Evolutionary conservation across 208 protist genomes (phyloP), one percentile per base, ranked within the genome.

Genomic region (Acanthamoeba triangularis): DNA sequence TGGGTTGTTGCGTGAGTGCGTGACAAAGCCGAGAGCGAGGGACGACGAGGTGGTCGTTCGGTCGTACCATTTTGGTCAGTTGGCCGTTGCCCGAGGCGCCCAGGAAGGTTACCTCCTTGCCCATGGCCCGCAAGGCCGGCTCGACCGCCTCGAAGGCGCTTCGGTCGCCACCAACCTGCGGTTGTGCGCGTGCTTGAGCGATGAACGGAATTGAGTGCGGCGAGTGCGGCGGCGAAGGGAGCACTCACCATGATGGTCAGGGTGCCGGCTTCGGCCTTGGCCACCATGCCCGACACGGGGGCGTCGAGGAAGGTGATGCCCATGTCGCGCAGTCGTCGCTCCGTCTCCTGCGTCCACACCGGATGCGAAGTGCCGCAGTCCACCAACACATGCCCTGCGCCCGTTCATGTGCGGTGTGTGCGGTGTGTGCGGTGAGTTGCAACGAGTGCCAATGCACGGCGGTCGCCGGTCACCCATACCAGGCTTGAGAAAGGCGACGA

Each of bases 261-360:
- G 23, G 65, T 74, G 65, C 65, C 65, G 65, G 65, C 65, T 16
- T 74, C 65, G 30, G 65, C 65, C 65, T 74, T 74, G n/a, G 65
- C 65, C 30, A 35, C 65, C 65, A 74, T 74, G 23, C 65, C 65
- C 23, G 65, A 74, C 65, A 74, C 65, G 2, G 65, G 65, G n/a
- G 65, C 65, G 65, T 37, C 65, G 3, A 74, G 65, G 65, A 41
- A 74, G 65, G 30, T 35, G 65, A 74, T 74, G n/a, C 65, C 65
- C 25, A 18, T 33, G 3, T 16, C 30, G 30, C 65, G 65, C 23
- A 74, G 65, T 0, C 65, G 23, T 33, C 28, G n/a, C 65, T 74
- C 65, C 11, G 65, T 74, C 23, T 74, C 65, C 65, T 74, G 65
- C 65, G 65, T 74, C 65, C 65, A 74, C 28, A 33, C 65, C 14